These are phyloP conservation scores for Volvariella volvacea DNA, from an alignment of 1,284 basidiomycete genomes.

Conservation along the genomic window DNA sequence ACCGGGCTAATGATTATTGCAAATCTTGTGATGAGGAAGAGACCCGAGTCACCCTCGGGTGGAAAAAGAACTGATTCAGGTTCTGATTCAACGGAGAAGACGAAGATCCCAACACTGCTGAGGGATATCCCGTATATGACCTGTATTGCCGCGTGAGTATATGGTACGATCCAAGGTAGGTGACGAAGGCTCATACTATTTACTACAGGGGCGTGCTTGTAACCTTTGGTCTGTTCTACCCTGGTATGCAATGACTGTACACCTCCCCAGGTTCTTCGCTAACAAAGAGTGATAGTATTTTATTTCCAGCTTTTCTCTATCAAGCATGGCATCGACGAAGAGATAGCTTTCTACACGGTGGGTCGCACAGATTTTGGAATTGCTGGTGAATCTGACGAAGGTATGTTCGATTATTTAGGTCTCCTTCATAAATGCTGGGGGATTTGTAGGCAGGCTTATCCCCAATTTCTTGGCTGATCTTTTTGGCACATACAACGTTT, in stretches of 20 bases:
- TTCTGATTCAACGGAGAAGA: too few species aligned
- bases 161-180: slow-evolving; percentile 20
- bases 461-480: slow-evolving; percentile 31
- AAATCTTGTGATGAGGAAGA: slow-evolving; percentile 30
- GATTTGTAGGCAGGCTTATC: slow-evolving; percentile 32
- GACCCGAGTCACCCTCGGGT: slow-evolving; percentile 20
- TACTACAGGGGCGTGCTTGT: slow-evolving; percentile 12
- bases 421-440: slow-evolving; percentile 31
- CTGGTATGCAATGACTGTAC: slow-evolving; percentile 18
- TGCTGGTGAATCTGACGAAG: not conserved
- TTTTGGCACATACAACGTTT: slow-evolving; percentile 29
- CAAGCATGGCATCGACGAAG: slow-evolving; percentile 25
- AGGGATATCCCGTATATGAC: slow-evolving; percentile 23
- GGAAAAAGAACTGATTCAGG: slow-evolving; percentile 12
- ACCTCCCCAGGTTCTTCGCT: not conserved
- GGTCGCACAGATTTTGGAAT: slow-evolving; percentile 1
- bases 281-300: slow-evolving; percentile 22
- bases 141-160: slow-evolving; percentile 16
- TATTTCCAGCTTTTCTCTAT: slow-evolving; percentile 37
- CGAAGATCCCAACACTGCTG: too few species aligned
- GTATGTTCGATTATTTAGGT: too few species aligned
- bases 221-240: slow-evolving; percentile 32
- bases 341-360: slow-evolving; percentile 34
- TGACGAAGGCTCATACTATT: too few species aligned
- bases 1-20: slow-evolving; percentile 28